phyloP scores from a whole-genome alignment of 371 early-diverging fungal genomes.

The Thermomucor indicae-seudaticae region DNA sequence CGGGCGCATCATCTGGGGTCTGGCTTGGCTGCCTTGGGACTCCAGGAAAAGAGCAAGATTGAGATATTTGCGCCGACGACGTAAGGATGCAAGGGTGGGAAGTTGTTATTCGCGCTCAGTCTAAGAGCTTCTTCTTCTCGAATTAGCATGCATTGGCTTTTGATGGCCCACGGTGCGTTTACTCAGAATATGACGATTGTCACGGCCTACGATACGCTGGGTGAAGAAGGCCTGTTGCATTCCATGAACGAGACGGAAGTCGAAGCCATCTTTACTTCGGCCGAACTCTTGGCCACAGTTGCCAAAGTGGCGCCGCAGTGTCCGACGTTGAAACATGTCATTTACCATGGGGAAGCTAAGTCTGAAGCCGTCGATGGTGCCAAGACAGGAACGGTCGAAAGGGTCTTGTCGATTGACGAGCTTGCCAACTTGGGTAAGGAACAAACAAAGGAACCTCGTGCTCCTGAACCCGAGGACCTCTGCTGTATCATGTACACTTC shows the following conservation, averaged over 20 bases:
- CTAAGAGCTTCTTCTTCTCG: neutral
- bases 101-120: too few species aligned
- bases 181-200: conserved; percentile 74
- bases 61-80: conserved; percentile 78
- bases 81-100: too few species aligned
- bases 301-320: conserved; percentile 55
- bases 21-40: conserved; percentile 66
- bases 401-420: conserved; percentile 44
- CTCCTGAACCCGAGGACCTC: conserved; percentile 71
- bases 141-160: conserved; percentile 70
- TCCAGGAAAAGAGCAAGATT: conserved; percentile 57
- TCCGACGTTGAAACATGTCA: conserved; percentile 65
- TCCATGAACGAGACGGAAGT: conserved; percentile 86
- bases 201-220: conserved; percentile 88
- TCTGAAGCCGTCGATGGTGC: conserved; percentile 39
- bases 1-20: conserved; percentile 54
- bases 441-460: conserved; percentile 53
- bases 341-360: conserved; percentile 75
- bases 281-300: conserved; percentile 76
- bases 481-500: conserved; percentile 97
- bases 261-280: conserved; percentile 73
- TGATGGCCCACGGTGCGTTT: conserved; percentile 65
- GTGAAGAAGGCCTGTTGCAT: conserved; percentile 80
- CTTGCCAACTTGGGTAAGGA: conserved; percentile 60
- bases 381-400: conserved; percentile 14